Evolutionary conservation across 148 eudicot genomes (phyloP).

Genomic region (Simmondsia chinensis): DNA sequence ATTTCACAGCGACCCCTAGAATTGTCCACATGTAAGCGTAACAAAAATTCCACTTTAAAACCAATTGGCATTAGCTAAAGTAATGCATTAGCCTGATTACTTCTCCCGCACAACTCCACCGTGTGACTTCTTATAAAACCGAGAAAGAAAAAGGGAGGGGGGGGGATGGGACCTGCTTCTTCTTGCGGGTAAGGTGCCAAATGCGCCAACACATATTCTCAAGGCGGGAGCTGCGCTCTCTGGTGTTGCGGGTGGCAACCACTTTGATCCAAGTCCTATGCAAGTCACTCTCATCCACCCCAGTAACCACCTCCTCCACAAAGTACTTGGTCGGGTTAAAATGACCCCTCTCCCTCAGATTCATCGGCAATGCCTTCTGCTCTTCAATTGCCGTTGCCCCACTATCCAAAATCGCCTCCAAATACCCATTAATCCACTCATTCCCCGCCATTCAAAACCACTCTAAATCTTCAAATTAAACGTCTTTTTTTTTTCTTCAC

Average conservation of each 20-base stretch:
- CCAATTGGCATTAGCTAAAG: too few species aligned
- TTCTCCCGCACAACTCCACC: too few species aligned
- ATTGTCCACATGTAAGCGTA: too few species aligned
- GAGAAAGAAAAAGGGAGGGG: too few species aligned
- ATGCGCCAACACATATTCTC: constrained; percentile 88
- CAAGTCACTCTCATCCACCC: constrained; percentile 60
- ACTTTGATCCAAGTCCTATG: constrained; percentile 77
- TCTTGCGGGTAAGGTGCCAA: constrained; percentile 81
- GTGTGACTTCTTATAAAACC: too few species aligned
- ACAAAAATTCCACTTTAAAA: too few species aligned
- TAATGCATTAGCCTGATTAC: too few species aligned
- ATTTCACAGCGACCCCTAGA: too few species aligned
- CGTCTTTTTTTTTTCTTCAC: too few species aligned
- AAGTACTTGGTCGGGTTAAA: constrained; percentile 66
- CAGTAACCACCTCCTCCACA: constrained; percentile 66
- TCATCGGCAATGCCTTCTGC: constrained; percentile 15
- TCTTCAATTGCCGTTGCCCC: constrained; percentile 38
- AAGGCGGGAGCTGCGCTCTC: constrained; percentile 58
- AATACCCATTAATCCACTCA: constrained; percentile 77
- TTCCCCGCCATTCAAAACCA: constrained; percentile 77
- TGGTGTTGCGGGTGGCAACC: constrained; percentile 59
- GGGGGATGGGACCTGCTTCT: constrained; percentile 42
- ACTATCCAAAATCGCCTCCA: constrained; percentile 63
- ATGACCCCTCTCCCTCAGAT: constrained; percentile 14
- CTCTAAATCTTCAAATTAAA: too few species aligned